Percentiles rank a stretch among this genome's conserved stretches.
phyloP scores from a whole-genome alignment of 1,284 basidiomycete genomes.

The Macrocybe sp. region DNA sequence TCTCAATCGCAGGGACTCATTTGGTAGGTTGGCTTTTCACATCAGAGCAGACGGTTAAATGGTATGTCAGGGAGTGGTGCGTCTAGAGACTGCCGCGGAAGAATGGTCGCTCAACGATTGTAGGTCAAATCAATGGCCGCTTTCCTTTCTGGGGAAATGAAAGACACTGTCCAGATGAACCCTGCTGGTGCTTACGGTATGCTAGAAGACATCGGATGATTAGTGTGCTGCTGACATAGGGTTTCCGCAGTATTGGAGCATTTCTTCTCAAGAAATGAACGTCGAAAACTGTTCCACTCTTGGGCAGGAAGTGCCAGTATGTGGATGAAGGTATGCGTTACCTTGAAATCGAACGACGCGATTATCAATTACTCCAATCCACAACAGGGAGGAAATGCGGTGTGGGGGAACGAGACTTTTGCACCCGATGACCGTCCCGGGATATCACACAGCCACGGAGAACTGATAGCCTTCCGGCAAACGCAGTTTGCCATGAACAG shows the following conservation, averaged over 20 bases:
- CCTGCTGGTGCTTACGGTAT: slow-evolving; percentile 80
- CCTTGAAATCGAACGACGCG: background rate
- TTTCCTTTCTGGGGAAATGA: slow-evolving; percentile 84
- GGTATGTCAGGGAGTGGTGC: slow-evolving; percentile 58
- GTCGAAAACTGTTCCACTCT: slow-evolving; percentile 87
- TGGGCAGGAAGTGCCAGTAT: slow-evolving; percentile 95
- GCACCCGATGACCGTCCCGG: slow-evolving; percentile 77
- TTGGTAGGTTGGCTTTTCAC: slow-evolving; percentile 43
- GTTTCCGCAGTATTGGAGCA: slow-evolving; percentile 59
- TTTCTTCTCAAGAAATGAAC: slow-evolving; percentile 89
- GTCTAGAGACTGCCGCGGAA: slow-evolving; percentile 18
- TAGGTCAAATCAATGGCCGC: slow-evolving; percentile 95
- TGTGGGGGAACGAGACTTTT: slow-evolving; percentile 80
- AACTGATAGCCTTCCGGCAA: slow-evolving; percentile 78
- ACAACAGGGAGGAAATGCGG: slow-evolving; percentile 74
- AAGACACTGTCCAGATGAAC: slow-evolving; percentile 91
- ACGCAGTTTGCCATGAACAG: slow-evolving; percentile 14
- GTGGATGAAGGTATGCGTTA: slow-evolving; percentile 74
- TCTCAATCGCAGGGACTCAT: slow-evolving; percentile 87
- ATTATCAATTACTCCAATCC: slow-evolving; percentile 6
- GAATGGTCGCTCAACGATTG: background rate
- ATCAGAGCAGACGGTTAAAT: slow-evolving; percentile 1
- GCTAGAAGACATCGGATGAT: slow-evolving; percentile 1
- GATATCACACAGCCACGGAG: slow-evolving; percentile 69
- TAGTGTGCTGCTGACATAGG: background rate